A percentile compares a stretch with the other conserved stretches of the same genome.
Evolutionary conservation across 2,329 filamentous ascomycete species (phyloP).

Genomic region (Gaeumannomyces tritici): DNA sequence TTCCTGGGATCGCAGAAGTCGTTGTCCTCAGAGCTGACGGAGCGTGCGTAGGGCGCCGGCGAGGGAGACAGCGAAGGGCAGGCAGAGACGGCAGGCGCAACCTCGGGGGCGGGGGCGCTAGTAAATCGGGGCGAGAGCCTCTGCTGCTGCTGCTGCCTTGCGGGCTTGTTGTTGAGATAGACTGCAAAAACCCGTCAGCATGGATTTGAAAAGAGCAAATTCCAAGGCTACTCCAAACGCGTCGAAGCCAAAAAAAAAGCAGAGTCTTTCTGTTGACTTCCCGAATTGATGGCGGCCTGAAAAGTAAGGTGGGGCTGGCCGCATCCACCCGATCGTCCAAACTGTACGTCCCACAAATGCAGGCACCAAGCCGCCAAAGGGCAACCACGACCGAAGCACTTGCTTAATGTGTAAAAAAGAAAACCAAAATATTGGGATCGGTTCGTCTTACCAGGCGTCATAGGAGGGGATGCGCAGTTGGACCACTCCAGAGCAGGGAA

Average conservation of each 20-base stretch:
- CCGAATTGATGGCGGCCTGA: not conserved
- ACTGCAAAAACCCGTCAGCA: constrained; percentile 23
- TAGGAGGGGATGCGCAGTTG: constrained; percentile 67
- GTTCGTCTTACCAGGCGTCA: constrained; percentile 73
- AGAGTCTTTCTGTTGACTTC: not conserved
- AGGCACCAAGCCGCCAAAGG: not conserved
- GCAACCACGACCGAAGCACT: not conserved
- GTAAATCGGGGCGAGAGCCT: constrained; percentile 45
- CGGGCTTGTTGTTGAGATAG: constrained; percentile 24
- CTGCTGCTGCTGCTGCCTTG: constrained; percentile 45
- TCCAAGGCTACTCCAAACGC: not conserved
- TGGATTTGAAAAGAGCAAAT: not conserved
- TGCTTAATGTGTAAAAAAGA: not conserved
- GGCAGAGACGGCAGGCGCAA: constrained; percentile 36
- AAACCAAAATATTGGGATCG: no score
- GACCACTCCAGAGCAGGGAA: constrained; percentile 69
- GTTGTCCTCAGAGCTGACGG: constrained; percentile 61
- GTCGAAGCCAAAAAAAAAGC: no score
- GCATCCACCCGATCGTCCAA: not conserved
- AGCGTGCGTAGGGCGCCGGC: constrained; percentile 66
- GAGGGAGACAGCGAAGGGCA: constrained; percentile 84
- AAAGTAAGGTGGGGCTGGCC: not conserved
- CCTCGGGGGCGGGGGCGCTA: constrained; percentile 33
- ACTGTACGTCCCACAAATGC: not conserved
- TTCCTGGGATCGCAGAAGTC: constrained; percentile 90